phyloP scores from a whole-genome alignment of 495 filamentous ascomycete species.

The Podospora sp. region DNA sequence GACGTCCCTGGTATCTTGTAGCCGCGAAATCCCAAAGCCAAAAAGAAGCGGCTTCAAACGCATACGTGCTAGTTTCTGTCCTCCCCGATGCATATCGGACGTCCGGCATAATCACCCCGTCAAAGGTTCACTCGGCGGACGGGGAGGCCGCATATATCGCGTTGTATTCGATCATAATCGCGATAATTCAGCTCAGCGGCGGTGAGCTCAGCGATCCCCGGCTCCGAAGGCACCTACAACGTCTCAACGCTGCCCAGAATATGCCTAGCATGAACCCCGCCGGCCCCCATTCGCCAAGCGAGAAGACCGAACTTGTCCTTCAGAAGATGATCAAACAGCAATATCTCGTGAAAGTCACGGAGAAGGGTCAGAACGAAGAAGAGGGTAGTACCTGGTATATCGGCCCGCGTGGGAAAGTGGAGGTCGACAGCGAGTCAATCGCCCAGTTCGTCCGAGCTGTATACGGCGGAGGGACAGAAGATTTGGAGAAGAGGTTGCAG shows the following conservation, averaged over 20 bases:
- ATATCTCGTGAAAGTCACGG: conserved; percentile 75
- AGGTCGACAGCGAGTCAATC: conserved; percentile 75
- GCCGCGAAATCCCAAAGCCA: conserved; percentile 49
- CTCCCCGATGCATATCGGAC: conserved; percentile 67
- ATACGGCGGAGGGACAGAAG: conserved; percentile 53
- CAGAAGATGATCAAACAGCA: conserved; percentile 77
- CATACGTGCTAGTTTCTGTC: conserved; percentile 73
- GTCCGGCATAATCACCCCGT: conserved; percentile 67
- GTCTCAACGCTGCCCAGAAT: conserved; percentile 74
- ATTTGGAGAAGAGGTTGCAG: conserved; percentile 56
- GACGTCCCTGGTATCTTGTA: conserved; percentile 18
- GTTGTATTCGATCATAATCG: conserved; percentile 76
- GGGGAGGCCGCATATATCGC: conserved; percentile 78
- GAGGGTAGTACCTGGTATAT: conserved; percentile 81
- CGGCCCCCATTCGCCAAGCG: conserved; percentile 62
- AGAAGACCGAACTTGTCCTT: conserved; percentile 75
- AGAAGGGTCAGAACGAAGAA: conserved; percentile 69
- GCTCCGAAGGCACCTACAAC: conserved; percentile 69
- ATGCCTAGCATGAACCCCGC: conserved; percentile 47
- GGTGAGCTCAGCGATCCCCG: conserved; percentile 74
- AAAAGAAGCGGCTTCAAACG: conserved; percentile 57
- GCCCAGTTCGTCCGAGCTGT: conserved; percentile 66
- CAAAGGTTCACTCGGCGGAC: conserved; percentile 60
- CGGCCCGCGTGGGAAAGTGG: conserved; percentile 81
- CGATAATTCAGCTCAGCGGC: conserved; percentile 69